These are phyloP conservation scores for Trichoderma hamatum DNA, from an alignment of 2,329 filamentous ascomycete genomes.

Conservation along the genomic window DNA sequence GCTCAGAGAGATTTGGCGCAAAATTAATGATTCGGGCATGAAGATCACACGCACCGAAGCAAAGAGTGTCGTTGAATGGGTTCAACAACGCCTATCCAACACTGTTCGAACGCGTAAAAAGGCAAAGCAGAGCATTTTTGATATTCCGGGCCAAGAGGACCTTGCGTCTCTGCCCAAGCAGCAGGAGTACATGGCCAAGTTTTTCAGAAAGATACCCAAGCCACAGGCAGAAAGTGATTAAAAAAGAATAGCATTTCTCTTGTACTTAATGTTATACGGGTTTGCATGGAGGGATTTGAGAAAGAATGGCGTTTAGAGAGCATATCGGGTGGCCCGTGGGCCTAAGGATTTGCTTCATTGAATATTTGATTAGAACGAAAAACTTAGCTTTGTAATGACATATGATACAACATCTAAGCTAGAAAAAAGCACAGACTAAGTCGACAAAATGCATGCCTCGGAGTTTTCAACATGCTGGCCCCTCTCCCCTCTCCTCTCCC, in stretches of 20 bases:
- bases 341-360: not conserved
- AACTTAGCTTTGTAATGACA: conserved; percentile 30
- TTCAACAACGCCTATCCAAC: conserved; percentile 73
- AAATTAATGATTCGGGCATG: conserved; percentile 75
- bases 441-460: conserved; percentile 26
- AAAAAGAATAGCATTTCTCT: not conserved
- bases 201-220: conserved; percentile 40
- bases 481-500: not conserved
- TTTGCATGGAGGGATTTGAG: not conserved
- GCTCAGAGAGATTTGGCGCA: conserved; percentile 60
- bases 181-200: conserved; percentile 55
- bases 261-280: not conserved
- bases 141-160: conserved; percentile 41
- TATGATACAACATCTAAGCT: conserved; percentile 43
- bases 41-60: conserved; percentile 73
- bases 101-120: conserved; percentile 67
- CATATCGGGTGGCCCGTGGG: not conserved
- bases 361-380: conserved; percentile 20
- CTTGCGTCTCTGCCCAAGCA: conserved; percentile 48
- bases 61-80: conserved; percentile 73
- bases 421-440: conserved; percentile 33
- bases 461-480: conserved; percentile 2
- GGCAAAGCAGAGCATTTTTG: conserved; percentile 57
- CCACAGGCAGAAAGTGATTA: not conserved
- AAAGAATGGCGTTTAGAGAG: not conserved